phyloP scores from a whole-genome alignment of 2,329 filamentous ascomycete genomes.

The Graphilbum sp. region DNA sequence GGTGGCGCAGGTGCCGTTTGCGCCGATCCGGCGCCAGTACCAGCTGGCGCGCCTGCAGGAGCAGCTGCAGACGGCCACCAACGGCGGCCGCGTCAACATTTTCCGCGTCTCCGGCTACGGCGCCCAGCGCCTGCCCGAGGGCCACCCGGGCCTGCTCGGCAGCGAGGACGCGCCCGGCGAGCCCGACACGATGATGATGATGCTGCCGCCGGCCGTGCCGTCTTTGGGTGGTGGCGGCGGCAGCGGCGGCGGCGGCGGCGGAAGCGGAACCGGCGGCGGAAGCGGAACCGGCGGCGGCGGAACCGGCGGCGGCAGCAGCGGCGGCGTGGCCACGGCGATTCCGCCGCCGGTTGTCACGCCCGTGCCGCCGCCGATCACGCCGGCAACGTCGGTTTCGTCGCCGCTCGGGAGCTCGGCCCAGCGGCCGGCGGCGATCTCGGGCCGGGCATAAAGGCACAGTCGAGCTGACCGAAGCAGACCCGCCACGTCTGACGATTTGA shows the following conservation, averaged over 20 bases:
- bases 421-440: not conserved
- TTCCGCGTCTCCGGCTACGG: slow-evolving; percentile 43
- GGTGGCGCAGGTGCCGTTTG: slow-evolving; percentile 45
- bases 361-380: slow-evolving; percentile 1
- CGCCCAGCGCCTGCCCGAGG: slow-evolving; percentile 34
- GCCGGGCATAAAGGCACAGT: not conserved
- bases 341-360: slow-evolving; percentile 1
- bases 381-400: not conserved
- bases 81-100: slow-evolving; percentile 48
- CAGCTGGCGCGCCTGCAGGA: slow-evolving; percentile 46
- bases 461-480: too few species aligned
- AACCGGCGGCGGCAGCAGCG: too few species aligned
- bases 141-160: slow-evolving; percentile 28
- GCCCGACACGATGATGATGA: slow-evolving; percentile 23
- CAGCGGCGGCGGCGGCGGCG: too few species aligned
- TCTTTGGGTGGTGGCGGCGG: not conserved
- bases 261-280: too few species aligned
- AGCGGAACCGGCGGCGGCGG: too few species aligned
- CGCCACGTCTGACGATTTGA: too few species aligned
- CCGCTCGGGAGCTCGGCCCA: too few species aligned
- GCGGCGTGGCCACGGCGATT: not conserved
- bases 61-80: slow-evolving; percentile 49
- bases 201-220: slow-evolving; percentile 8
- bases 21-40: slow-evolving; percentile 46
- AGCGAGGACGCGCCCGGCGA: slow-evolving; percentile 43